Base-by-base conservation (phyloP, 2,329 filamentous ascomycete genomes). In the Hypoxylon sp. region DNA sequence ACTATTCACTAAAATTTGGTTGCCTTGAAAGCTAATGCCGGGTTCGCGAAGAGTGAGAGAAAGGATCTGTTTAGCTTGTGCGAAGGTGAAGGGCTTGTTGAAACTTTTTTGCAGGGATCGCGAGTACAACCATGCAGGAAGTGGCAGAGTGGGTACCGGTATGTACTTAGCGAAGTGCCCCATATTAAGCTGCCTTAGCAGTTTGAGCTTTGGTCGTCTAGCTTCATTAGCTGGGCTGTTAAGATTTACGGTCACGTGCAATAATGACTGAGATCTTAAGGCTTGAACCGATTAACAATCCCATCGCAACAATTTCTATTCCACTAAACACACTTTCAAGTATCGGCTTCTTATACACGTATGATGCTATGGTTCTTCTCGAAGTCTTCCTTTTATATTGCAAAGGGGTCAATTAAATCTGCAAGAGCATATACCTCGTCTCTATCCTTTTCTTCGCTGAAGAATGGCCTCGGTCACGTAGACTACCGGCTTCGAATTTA, bases 21-120 rank as follows among this genome's bases (percentile, higher is more conserved):
- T 13, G 7, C 9, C 28, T 45, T 43, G 36, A 38, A 11, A 36
- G 13, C 17, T 21, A 43, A 63, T 2, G 19, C 10, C 41, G 1
- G 14, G 38, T 19, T 23, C 13, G 17, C 28, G n/a, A 19, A 70
- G 58, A 57, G 60, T 71, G 38, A 23, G 14, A 11, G 14, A 51
- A 50, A 25, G 62, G 28, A 43, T 65, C 23, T 30, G 50, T 38
- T 60, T 38, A 60, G 38, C 19, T 62, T 13, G 19, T 23, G 23
- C 25, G 46, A 60, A 63, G 53, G 21, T 52, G 3, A 38, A 60
- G 41, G 59, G 5, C 13, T 13, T 25, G 45, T 67, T 36, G 65
- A 67, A 72, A 73, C 69, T 73, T 73, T 72, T 67, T 50, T 60
- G 63, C 58, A 69, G 67, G 67, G 67, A 58, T 72, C 32, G 50